Conservation (phyloP, 352 stramenopile genomes). For the Pythium grandisporangium region DNA sequence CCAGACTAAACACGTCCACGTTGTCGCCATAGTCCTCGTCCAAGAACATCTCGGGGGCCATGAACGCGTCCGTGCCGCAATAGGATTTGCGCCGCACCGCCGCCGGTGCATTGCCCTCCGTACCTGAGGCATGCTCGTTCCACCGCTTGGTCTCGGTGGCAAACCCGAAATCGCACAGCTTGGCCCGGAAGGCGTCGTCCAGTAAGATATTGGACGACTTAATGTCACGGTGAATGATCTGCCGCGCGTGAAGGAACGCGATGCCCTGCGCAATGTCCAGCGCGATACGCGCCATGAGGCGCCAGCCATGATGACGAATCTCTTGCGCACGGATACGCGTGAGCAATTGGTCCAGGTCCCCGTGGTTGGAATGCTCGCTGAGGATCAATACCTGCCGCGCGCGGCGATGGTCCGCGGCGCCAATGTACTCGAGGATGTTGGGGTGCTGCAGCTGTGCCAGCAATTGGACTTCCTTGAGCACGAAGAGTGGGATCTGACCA, state of each 20-base stretch:
- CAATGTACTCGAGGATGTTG: slow-evolving; percentile 69
- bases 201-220: slow-evolving; percentile 86
- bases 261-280: slow-evolving; percentile 86
- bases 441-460: slow-evolving; percentile 54
- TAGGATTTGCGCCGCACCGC: slow-evolving; percentile 71
- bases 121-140: too few species aligned
- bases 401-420: slow-evolving; percentile 55
- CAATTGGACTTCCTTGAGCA: slow-evolving; percentile 72
- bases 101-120: slow-evolving; percentile 13
- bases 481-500: slow-evolving; percentile 58
- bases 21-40: slow-evolving; percentile 81
- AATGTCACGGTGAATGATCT: slow-evolving; percentile 80
- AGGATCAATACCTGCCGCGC: slow-evolving; percentile 79
- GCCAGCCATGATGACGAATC: slow-evolving; percentile 48
- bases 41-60: slow-evolving; percentile 79
- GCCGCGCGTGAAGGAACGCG: slow-evolving; percentile 90
- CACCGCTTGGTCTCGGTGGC: slow-evolving; percentile 53
- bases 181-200: slow-evolving; percentile 55
- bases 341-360: slow-evolving; percentile 64
- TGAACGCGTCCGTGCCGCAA: slow-evolving; percentile 82
- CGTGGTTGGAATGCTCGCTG: slow-evolving; percentile 69
- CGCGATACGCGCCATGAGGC: slow-evolving; percentile 47
- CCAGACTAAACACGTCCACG: slow-evolving; percentile 81
- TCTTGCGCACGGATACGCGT: slow-evolving; percentile 38
- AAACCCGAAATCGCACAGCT: slow-evolving; percentile 84